Evolutionary conservation across 2,329 filamentous ascomycete genomes (phyloP).

Genomic region (Ophiostoma sp.): DNA sequence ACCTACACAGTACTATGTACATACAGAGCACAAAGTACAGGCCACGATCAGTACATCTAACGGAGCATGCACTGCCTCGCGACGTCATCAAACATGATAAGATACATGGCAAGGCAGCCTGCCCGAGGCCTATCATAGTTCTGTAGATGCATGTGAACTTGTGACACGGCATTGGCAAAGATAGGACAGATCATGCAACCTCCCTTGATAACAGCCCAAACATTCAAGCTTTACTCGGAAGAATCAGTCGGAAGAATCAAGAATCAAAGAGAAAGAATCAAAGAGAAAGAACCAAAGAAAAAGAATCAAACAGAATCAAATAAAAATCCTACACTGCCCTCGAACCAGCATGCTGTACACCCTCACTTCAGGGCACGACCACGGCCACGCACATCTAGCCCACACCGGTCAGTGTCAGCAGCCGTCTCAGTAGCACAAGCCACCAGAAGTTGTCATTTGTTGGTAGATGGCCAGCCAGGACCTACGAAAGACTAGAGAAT

Average conservation of each 20-base stretch:
- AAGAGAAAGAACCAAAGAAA: too few relatives aligned
- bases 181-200: neutral
- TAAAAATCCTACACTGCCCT: neutral
- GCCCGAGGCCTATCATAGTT: too few relatives aligned
- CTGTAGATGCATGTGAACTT: neutral
- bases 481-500: neutral
- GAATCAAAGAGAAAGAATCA: too few relatives aligned
- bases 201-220: neutral
- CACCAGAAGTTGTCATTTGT: neutral
- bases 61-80: neutral
- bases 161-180: neutral
- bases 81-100: neutral
- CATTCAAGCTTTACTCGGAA: too few relatives aligned
- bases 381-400: neutral
- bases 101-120: neutral
- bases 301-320: too few relatives aligned
- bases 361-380: neutral
- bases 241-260: too few relatives aligned
- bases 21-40: neutral
- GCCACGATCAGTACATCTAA: neutral
- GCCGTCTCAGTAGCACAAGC: neutral
- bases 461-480: too few relatives aligned
- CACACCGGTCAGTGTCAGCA: constrained; percentile 1
- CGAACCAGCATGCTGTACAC: neutral
- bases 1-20: too few relatives aligned